phyloP scores from a whole-genome alignment of 768 basidiomycete species.

The Psilocybe subaeruginosa region DNA sequence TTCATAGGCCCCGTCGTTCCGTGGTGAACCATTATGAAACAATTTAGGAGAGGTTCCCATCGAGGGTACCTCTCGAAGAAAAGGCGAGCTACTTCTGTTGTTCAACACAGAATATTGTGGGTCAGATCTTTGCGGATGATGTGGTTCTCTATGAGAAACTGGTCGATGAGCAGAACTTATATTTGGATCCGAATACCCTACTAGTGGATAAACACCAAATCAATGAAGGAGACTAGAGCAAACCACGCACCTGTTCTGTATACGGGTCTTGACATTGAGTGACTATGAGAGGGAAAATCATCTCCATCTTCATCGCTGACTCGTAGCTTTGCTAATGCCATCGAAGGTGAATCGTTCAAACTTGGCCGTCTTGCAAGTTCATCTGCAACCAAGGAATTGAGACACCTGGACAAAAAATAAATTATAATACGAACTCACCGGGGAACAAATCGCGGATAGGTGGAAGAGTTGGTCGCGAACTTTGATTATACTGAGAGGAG shows the following conservation, averaged over 20 bases:
- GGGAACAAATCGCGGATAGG: slow-evolving; percentile 72
- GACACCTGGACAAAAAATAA: slow-evolving; percentile 5
- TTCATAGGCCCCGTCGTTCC: background rate
- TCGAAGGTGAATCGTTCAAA: slow-evolving; percentile 36
- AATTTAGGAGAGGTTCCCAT: background rate
- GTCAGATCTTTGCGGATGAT: background rate
- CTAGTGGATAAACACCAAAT: slow-evolving; percentile 1
- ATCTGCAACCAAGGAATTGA: slow-evolving; percentile 30
- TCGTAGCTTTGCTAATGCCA: slow-evolving; percentile 46
- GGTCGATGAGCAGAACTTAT: background rate
- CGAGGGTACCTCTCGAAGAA: background rate
- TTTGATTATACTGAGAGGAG: slow-evolving; percentile 29
- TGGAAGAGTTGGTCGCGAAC: slow-evolving; percentile 62
- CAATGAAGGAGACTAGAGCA: background rate
- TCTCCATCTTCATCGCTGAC: slow-evolving; percentile 39
- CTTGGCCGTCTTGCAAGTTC: slow-evolving; percentile 48
- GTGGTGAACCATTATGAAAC: background rate
- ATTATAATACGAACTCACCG: slow-evolving; percentile 37
- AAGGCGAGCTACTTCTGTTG: background rate
- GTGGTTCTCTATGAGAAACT: background rate
- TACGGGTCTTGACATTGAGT: slow-evolving; percentile 1
- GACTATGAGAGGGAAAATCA: slow-evolving; percentile 15
- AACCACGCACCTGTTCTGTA: slow-evolving; percentile 11
- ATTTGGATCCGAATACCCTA: slow-evolving; percentile 7
- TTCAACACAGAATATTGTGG: background rate